phyloP scores from a whole-genome alignment of 1,284 basidiomycete species.

The Golubevia pallescens region DNA sequence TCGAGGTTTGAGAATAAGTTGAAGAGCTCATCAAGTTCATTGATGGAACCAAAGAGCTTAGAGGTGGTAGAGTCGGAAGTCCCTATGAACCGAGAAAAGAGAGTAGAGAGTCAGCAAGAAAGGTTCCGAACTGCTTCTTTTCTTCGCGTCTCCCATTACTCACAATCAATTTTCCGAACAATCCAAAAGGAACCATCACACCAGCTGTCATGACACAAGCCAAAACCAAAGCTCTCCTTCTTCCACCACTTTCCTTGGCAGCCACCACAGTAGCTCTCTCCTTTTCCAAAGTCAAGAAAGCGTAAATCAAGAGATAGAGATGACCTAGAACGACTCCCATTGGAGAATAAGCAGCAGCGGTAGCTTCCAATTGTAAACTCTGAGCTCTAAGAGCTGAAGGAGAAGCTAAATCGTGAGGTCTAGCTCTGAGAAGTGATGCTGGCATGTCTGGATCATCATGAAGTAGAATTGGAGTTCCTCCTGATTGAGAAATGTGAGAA shows the following conservation, averaged over 20 bases:
- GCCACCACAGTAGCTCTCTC: conserved; percentile 38
- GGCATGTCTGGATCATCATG: conserved; percentile 28
- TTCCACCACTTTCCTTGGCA: conserved; percentile 38
- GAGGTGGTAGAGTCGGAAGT: conserved; percentile 11
- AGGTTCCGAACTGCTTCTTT: too few relatives aligned
- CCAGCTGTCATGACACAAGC: conserved; percentile 39
- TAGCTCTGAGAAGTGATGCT: conserved; percentile 21
- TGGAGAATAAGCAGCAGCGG: conserved; percentile 29
- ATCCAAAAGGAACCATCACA: conserved; percentile 29
- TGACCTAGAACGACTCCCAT: conserved; percentile 37
- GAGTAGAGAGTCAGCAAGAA: not conserved
- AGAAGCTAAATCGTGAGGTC: conserved; percentile 35
- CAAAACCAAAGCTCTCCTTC: conserved; percentile 47
- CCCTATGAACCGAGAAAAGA: too few relatives aligned
- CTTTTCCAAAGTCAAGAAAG: conserved; percentile 45
- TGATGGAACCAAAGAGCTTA: conserved; percentile 20
- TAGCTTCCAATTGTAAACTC: conserved; percentile 17
- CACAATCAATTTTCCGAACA: conserved; percentile 29
- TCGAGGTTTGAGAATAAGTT: not conserved
- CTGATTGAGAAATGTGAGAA: not conserved
- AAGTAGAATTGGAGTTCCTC: conserved; percentile 5
- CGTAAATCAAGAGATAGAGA: conserved; percentile 33
- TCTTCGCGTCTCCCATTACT: not conserved
- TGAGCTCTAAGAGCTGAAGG: conserved; percentile 15
- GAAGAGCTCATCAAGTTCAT: conserved; percentile 7